A percentile compares a stretch with the other conserved stretches of the same genome.
Conservation (phyloP, 169 alveolate genomes). For the Theileria luwenshuni region DNA sequence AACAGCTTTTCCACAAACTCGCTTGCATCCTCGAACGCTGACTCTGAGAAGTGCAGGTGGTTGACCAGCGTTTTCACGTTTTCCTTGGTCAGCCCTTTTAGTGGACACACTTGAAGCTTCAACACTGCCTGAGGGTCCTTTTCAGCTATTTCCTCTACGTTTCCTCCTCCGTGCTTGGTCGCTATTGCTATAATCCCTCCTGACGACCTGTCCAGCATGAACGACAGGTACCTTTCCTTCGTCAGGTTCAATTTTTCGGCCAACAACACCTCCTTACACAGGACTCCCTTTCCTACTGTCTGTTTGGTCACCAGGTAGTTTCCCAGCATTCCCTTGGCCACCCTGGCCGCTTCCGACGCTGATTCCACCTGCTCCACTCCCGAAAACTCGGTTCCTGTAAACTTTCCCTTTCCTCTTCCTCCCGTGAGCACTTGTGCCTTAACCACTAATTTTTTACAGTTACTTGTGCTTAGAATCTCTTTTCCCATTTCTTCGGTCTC, state of each 20-base stretch:
- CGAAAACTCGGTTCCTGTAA: conserved; percentile 80
- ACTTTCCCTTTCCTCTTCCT: conserved; percentile 90
- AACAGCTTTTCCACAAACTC: conserved; percentile 70
- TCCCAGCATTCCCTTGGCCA: conserved; percentile 87
- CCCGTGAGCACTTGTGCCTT: conserved; percentile 90
- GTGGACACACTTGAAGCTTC: conserved; percentile 71
- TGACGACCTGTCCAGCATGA: conserved; percentile 88
- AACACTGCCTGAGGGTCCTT: conserved; percentile 79
- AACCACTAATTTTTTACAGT: conserved; percentile 68
- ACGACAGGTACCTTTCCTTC: conserved; percentile 90
- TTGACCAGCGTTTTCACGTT: conserved; percentile 67
- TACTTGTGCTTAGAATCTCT: conserved; percentile 60
- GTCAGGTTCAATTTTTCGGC: conserved; percentile 80
- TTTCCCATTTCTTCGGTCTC: conserved; percentile 79
- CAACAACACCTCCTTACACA: conserved; percentile 82
- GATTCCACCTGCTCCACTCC: conserved; percentile 87
- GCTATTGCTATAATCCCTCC: conserved; percentile 88
- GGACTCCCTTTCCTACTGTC: conserved; percentile 85
- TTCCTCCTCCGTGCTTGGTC: conserved; percentile 88
- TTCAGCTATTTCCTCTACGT: conserved; percentile 88
- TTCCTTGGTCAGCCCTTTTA: conserved; percentile 78
- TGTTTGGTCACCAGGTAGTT: conserved; percentile 85
- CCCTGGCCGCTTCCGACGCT: conserved; percentile 78
- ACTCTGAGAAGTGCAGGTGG: conserved; percentile 70
- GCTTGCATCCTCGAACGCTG: conserved; percentile 61